A percentile compares a stretch with the other conserved stretches of the same genome.
These are phyloP conservation scores for Metschnikowia similis DNA, from an alignment of 805 yeast genomes.

Conservation along the genomic window DNA sequence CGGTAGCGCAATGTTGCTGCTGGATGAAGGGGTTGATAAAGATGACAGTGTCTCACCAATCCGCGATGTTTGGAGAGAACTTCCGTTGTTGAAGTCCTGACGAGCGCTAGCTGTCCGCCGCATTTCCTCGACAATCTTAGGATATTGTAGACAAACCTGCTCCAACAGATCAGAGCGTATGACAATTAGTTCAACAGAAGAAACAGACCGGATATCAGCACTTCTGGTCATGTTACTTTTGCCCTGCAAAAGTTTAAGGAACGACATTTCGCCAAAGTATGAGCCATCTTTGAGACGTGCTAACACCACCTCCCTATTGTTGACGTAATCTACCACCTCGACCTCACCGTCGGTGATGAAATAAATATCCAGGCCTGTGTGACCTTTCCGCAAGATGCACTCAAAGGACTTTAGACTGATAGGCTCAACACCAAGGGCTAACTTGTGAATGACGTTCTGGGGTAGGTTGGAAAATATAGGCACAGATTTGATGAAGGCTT, in stretches of 20 bases:
- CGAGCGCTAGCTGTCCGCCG: conserved; percentile 56
- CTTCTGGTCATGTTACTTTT: conserved; percentile 37
- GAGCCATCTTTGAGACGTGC: conserved; percentile 61
- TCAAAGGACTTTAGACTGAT: conserved; percentile 51
- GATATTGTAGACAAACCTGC: conserved; percentile 53
- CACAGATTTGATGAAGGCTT: conserved; percentile 53
- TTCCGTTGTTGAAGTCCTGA: conserved; percentile 15
- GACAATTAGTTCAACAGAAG: conserved; percentile 56
- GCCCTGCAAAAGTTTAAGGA: conserved; percentile 44
- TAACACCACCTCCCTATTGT: conserved; percentile 35
- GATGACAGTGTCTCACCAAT: neutral
- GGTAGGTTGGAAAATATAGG: conserved; percentile 60
- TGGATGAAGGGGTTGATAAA: neutral
- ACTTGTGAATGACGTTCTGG: conserved; percentile 53
- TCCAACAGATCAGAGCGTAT: conserved; percentile 54
- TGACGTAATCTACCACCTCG: conserved; percentile 49
- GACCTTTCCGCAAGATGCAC: conserved; percentile 56
- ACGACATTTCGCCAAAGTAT: conserved; percentile 77
- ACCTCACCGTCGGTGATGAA: conserved; percentile 67
- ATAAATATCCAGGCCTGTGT: conserved; percentile 58
- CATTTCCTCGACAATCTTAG: conserved; percentile 56
- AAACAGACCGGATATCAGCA: conserved; percentile 62
- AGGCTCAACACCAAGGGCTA: conserved; percentile 63
- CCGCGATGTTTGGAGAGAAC: neutral
- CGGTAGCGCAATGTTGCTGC: neutral